phyloP scores from a whole-genome alignment of 2,329 filamentous ascomycete species.

The Colletotrichum liriopes region DNA sequence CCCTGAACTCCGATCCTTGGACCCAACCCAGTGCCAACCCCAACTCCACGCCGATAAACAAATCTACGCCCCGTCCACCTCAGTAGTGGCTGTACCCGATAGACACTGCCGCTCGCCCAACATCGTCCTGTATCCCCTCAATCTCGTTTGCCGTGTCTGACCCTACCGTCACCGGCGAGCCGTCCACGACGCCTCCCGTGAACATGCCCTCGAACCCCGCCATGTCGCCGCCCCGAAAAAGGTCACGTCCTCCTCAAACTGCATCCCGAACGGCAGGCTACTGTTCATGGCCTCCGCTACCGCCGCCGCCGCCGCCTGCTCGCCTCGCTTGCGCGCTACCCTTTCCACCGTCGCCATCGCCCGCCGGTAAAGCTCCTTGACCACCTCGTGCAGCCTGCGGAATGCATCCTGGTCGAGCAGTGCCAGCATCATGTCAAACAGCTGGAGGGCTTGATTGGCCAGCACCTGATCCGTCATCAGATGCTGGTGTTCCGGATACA shows the following conservation, averaged over 20 bases:
- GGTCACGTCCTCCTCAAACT: slow-evolving; percentile 32
- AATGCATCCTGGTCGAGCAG: slow-evolving; percentile 18
- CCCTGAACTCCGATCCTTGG: background rate
- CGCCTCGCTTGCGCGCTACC: slow-evolving; percentile 11
- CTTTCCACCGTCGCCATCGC: slow-evolving; percentile 39
- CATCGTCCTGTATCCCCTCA: background rate
- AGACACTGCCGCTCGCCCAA: background rate
- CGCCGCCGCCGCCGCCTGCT: slow-evolving; percentile 22
- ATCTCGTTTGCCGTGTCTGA: background rate
- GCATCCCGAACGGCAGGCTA: slow-evolving; percentile 26
- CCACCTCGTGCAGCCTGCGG: slow-evolving; percentile 33
- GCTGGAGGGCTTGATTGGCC: slow-evolving; percentile 46
- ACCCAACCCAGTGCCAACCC: background rate
- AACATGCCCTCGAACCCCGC: slow-evolving; percentile 6
- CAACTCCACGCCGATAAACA: background rate
- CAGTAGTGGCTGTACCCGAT: slow-evolving; percentile 2
- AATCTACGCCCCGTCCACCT: background rate
- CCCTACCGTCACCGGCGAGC: slow-evolving; percentile 6
- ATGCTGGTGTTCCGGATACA: slow-evolving; percentile 48
- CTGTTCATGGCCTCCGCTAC: slow-evolving; percentile 8
- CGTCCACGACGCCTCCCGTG: background rate
- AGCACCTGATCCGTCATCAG: slow-evolving; percentile 51
- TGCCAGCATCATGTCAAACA: slow-evolving; percentile 47
- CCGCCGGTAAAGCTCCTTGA: slow-evolving; percentile 41
- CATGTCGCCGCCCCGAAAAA: slow-evolving; percentile 24